Evolutionary conservation across 306 rosid genomes (phyloP).

Genomic region (Quercus rubra): DNA sequence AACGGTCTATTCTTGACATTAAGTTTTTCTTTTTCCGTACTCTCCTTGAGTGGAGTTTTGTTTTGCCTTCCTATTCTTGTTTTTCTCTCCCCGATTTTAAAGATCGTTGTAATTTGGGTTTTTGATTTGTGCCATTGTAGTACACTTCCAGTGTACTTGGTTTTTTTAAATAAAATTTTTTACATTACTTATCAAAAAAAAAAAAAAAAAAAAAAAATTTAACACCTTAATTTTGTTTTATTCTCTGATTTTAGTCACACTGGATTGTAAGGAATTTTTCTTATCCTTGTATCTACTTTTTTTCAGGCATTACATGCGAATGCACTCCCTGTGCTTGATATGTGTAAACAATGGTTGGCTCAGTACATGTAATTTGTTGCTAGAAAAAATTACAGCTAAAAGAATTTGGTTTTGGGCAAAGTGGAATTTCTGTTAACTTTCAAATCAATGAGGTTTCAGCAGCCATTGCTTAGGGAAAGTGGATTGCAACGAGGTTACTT

Average conservation of each 20-base stretch:
- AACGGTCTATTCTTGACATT: too few relatives aligned
- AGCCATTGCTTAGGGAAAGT: background rate
- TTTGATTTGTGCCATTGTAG: too few relatives aligned
- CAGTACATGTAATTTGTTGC: slow-evolving; percentile 68
- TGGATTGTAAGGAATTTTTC: slow-evolving; percentile 11
- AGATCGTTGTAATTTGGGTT: too few relatives aligned
- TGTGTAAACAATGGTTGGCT: slow-evolving; percentile 99
- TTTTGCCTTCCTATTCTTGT: too few relatives aligned
- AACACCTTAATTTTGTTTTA: background rate
- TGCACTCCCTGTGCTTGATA: slow-evolving; percentile 96
- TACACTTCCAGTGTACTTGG: too few relatives aligned
- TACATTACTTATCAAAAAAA: too few relatives aligned
- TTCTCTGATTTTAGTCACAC: background rate
- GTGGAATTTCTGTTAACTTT: slow-evolving; percentile 6
- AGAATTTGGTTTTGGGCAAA: slow-evolving; percentile 15
- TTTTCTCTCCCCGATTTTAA: too few relatives aligned
- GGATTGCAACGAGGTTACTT: background rate
- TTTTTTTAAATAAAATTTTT: too few relatives aligned
- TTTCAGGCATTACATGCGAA: slow-evolving; percentile 94
- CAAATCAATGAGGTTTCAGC: slow-evolving; percentile 12
- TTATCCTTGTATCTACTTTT: slow-evolving; percentile 18
- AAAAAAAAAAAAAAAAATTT: background rate
- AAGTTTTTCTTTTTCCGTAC: too few relatives aligned
- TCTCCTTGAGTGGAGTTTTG: too few relatives aligned
- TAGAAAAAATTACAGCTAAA: slow-evolving; percentile 5